phyloP scores from a whole-genome alignment of 1,139 yeast species.

The Blastobotrys serpentis region DNA sequence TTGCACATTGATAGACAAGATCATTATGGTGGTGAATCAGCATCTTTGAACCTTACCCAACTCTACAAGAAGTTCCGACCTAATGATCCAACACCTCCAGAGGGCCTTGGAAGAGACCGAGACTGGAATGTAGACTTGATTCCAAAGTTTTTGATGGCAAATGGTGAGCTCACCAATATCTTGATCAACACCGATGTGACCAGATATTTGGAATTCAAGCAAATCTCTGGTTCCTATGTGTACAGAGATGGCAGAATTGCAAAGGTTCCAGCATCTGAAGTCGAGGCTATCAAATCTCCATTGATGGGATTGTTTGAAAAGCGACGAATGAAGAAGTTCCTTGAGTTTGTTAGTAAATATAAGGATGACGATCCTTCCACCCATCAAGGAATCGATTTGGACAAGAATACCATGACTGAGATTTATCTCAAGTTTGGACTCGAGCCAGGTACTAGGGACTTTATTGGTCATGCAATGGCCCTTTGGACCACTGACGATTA shows the following conservation, averaged over 20 bases:
- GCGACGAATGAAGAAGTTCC: constrained; percentile 87
- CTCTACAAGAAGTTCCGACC: constrained; percentile 47
- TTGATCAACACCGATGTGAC: constrained; percentile 95
- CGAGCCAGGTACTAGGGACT: constrained; percentile 91
- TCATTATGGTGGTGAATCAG: constrained; percentile 87
- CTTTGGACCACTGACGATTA: constrained; percentile 93
- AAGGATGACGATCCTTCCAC: constrained; percentile 76
- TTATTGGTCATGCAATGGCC: constrained; percentile 99
- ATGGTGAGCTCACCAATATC: constrained; percentile 95
- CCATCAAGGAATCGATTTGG: constrained; percentile 81
- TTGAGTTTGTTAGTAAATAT: constrained; percentile 83
- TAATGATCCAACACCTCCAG: constrained; percentile 54
- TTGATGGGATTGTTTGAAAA: constrained; percentile 96
- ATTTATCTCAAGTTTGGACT: constrained; percentile 86
- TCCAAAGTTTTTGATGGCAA: constrained; percentile 96
- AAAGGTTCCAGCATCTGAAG: constrained; percentile 89
- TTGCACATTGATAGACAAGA: constrained; percentile 95
- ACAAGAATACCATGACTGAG: constrained; percentile 88
- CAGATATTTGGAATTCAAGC: constrained; percentile 92
- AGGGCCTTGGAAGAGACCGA: constrained; percentile 81
- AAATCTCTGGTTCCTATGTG: constrained; percentile 91
- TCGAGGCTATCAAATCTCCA: constrained; percentile 87
- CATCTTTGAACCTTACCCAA: constrained; percentile 59
- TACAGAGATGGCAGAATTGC: constrained; percentile 89
- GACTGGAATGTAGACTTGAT: constrained; percentile 98